Evolutionary conservation across 495 filamentous ascomycete genomes (phyloP).

Genomic region (Oidiodendron maius): DNA sequence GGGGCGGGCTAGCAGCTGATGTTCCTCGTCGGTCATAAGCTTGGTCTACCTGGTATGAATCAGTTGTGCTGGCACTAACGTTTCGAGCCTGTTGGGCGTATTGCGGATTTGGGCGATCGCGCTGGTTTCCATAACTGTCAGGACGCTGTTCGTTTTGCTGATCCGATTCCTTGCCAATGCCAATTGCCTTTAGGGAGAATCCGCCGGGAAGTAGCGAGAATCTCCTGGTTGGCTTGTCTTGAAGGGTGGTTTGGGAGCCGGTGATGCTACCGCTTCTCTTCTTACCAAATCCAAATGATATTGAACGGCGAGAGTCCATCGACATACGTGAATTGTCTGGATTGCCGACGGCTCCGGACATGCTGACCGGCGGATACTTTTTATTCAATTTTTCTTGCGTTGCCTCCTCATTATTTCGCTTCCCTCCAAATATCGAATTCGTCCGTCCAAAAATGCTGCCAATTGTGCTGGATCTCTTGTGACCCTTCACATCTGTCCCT

Average conservation of each 20-base stretch:
- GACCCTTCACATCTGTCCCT: constrained; percentile 47
- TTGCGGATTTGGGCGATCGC: constrained; percentile 20
- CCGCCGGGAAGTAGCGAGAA: constrained; percentile 77
- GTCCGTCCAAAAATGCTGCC: constrained; percentile 77
- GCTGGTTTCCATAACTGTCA: constrained; percentile 13
- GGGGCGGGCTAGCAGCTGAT: constrained; percentile 22
- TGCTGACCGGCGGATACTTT: constrained; percentile 71
- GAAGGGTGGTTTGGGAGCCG: constrained; percentile 38
- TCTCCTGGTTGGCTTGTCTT: constrained; percentile 51
- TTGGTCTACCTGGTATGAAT: constrained; percentile 18
- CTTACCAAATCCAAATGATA: constrained; percentile 66
- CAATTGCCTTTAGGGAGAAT: constrained; percentile 61
- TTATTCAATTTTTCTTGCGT: constrained; percentile 36
- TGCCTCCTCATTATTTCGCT: constrained; percentile 35
- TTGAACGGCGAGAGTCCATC: constrained; percentile 71
- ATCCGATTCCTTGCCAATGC: constrained; percentile 41
- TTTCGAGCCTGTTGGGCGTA: constrained; percentile 27
- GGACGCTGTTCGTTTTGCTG: constrained; percentile 30
- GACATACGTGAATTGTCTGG: constrained; percentile 60
- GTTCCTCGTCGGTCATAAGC: constrained; percentile 19
- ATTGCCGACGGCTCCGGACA: constrained; percentile 54
- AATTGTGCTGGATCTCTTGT: constrained; percentile 87
- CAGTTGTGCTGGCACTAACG: constrained; percentile 30
- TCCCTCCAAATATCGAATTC: constrained; percentile 67
- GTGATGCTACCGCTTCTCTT: constrained; percentile 58